Evolutionary conservation across 2,329 filamentous ascomycete species (phyloP).

Genomic region (Amauroascus verrucosus): DNA sequence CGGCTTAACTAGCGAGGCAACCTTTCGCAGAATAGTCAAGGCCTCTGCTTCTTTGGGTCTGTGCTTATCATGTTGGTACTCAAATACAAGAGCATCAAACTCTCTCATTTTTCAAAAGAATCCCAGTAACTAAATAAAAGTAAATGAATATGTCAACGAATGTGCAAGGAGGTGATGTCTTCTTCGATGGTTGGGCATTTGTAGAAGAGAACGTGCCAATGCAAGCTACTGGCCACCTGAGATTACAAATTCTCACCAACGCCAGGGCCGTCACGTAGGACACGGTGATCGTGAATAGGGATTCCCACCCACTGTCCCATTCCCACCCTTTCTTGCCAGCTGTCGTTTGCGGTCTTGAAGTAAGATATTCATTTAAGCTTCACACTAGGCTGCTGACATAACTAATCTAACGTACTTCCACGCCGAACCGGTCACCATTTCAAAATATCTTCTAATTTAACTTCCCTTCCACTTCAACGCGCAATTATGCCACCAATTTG

Average conservation of each 20-base stretch:
- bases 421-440: not conserved
- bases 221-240: not conserved
- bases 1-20: slow-evolving; percentile 83
- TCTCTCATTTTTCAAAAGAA: slow-evolving; percentile 27
- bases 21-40: slow-evolving; percentile 57
- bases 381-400: too few species aligned
- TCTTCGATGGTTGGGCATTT: too few species aligned
- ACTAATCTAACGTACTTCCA: too few species aligned
- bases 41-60: slow-evolving; percentile 43
- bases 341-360: too few species aligned
- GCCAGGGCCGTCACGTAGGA: too few species aligned
- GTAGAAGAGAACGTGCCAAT: not conserved
- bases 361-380: too few species aligned
- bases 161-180: not conserved
- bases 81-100: slow-evolving; percentile 39
- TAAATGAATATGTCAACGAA: not conserved
- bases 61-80: slow-evolving; percentile 45
- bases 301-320: too few species aligned
- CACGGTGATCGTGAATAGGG: too few species aligned
- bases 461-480: too few species aligned
- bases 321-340: too few species aligned
- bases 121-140: not conserved
- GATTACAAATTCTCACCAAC: not conserved
- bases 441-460: too few species aligned
- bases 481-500: too few species aligned